Evolutionary conservation across 192 early-diverging fungal species (phyloP), one percentile per base, ranked within the genome.

Genomic region (Linnemannia schmuckeri): DNA sequence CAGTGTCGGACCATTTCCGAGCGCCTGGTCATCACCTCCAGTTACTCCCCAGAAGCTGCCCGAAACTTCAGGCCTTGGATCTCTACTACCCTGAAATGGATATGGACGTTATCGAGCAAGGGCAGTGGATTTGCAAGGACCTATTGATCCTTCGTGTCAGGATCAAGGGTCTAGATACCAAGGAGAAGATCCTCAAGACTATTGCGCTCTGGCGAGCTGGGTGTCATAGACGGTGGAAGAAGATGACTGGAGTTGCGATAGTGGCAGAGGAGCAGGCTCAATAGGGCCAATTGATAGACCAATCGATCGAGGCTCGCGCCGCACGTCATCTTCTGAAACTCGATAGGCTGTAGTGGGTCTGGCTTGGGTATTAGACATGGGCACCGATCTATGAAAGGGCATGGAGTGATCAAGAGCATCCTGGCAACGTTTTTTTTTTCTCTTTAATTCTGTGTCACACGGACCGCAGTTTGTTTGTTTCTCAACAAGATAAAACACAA

Each of bases 21-120:
- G 37, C 12, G 7, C 18, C 20, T 9, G 30, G 44, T 0, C 18
- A 52, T 71, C 24, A 18, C 17, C 27, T 74, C 9, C 71, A 74
- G n/a, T 20, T 42, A 2, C 3, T 68, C 15, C 72, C 68, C 10
- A 54, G 72, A 46, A 17, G 37, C 5, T 74, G 78, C 42, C 57
- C 63, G 24, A 57, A 30, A 6, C 27, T 70, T 47, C 52, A 57
- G 5, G 33, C 8, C 4, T 54, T 81, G 9, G 12, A 42, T 6
- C 38, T 63, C 1, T 47, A 73, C 9, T 8, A 57, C 33, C 47
- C 75, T 72, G 44, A 38, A 46, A 75, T 81, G 72, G 35, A 75
- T 52, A 81, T 81, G 41, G 79, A 81, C 42, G 54, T 42, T 15
- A 24, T 75, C 10, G 72, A 80, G 41, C 18, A 24, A 33, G 54